Evolutionary conservation across 2,329 filamentous ascomycete genomes (phyloP).

Genomic region (Dryadomyces sulphureus): DNA sequence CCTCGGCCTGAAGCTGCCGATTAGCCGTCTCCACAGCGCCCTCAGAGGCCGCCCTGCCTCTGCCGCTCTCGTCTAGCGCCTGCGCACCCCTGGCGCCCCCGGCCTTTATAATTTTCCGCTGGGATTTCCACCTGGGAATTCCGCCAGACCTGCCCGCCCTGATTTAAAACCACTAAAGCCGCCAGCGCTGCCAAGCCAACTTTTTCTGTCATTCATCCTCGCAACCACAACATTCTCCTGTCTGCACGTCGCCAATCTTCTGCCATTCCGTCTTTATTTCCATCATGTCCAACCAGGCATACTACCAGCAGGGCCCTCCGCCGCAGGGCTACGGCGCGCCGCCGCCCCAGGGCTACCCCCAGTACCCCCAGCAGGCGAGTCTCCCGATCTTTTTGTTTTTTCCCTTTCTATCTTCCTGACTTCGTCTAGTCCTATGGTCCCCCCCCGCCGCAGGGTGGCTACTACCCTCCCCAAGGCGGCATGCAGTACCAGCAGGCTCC

Average conservation of each 20-base stretch:
- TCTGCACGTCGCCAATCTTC: neutral
- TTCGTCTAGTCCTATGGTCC: slow-evolving; percentile 20
- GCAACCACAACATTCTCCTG: no score
- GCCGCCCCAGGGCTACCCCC: slow-evolving; percentile 17
- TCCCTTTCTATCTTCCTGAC: neutral
- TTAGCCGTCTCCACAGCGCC: no score
- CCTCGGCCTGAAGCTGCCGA: no score
- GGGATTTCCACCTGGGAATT: no score
- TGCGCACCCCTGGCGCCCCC: no score
- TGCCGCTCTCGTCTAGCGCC: no score
- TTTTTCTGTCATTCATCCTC: no score
- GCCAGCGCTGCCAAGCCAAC: no score
- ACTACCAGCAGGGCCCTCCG: slow-evolving; percentile 22
- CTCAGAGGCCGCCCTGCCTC: no score
- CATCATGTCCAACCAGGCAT: slow-evolving; percentile 19
- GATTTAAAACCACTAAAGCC: no score
- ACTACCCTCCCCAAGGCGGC: slow-evolving; percentile 25
- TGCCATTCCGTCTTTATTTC: neutral
- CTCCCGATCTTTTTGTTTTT: neutral
- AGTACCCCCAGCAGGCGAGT: slow-evolving; percentile 29
- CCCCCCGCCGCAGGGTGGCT: slow-evolving; percentile 19
- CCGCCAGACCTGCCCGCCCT: no score
- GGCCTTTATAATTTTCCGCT: no score
- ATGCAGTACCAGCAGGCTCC: slow-evolving; percentile 32
- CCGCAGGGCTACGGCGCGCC: slow-evolving; percentile 13